Percentiles rank a stretch among this genome's conserved stretches.
Conservation (phyloP, 2,329 filamentous ascomycete genomes). For the Fusarium piperis region DNA sequence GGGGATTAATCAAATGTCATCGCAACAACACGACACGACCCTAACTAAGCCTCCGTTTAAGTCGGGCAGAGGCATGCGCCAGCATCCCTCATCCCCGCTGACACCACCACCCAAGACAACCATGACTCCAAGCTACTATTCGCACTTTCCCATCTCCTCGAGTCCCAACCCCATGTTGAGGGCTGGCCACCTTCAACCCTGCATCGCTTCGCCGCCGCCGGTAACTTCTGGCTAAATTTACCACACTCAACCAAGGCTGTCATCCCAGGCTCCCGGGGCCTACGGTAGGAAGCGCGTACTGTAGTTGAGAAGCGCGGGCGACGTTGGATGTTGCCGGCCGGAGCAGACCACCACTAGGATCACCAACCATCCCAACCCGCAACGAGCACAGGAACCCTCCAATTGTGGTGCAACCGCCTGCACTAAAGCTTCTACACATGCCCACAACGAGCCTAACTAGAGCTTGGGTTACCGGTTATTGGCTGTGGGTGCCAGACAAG, state of each 20-base stretch:
- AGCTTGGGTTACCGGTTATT: constrained; percentile 20
- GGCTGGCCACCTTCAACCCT: constrained; percentile 10
- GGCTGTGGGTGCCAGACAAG: constrained; percentile 20
- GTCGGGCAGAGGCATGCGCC: background rate
- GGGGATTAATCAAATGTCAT: background rate
- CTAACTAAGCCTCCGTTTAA: background rate
- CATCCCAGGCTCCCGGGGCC: constrained; percentile 18
- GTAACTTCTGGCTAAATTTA: constrained; percentile 27
- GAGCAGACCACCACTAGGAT: constrained; percentile 28
- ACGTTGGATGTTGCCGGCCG: constrained; percentile 38
- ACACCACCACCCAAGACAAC: constrained; percentile 10
- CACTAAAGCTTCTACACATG: constrained; percentile 8
- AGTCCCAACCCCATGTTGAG: constrained; percentile 7
- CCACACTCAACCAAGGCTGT: constrained; percentile 10
- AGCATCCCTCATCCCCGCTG: background rate
- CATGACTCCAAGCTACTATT: constrained; percentile 5
- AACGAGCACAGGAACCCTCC: constrained; percentile 10
- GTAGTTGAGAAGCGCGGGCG: constrained; percentile 18
- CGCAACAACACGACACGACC: background rate
- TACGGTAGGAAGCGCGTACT: background rate
- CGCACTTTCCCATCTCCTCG: constrained; percentile 5
- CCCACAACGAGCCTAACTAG: constrained; percentile 27
- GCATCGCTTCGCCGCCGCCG: constrained; percentile 13
- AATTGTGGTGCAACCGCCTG: constrained; percentile 10
- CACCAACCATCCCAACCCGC: constrained; percentile 17